phyloP scores from a whole-genome alignment of 306 rosid species.

The Gastrolobium villosum region DNA sequence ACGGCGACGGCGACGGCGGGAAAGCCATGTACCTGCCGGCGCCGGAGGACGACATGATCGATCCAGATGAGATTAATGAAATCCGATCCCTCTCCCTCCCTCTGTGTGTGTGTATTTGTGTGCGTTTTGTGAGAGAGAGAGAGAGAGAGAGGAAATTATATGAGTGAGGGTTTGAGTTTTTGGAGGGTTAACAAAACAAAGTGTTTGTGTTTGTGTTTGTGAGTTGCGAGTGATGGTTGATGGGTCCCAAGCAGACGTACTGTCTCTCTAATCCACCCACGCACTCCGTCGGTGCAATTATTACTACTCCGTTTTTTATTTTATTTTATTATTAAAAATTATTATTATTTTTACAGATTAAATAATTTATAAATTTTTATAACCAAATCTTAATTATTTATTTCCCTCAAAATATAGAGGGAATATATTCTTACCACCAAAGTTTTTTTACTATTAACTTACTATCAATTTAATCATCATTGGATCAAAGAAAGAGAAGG shows the following conservation, averaged over 20 bases:
- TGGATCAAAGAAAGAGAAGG: too few species aligned
- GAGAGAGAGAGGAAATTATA: neutral
- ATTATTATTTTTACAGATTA: too few species aligned
- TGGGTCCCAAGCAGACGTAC: conserved; percentile 22
- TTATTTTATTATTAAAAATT: too few species aligned
- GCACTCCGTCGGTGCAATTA: conserved; percentile 9
- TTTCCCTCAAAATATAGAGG: too few species aligned
- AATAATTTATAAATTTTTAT: too few species aligned
- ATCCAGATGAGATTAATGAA: neutral
- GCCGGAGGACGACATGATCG: conserved; percentile 67
- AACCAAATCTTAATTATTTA: too few species aligned
- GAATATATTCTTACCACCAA: too few species aligned
- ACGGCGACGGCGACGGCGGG: conserved; percentile 91
- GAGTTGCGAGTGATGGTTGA: neutral
- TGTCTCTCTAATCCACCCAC: conserved; percentile 12
- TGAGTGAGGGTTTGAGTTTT: conserved; percentile 15
- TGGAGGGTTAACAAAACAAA: too few species aligned
- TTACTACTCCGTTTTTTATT: neutral
- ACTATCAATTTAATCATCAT: too few species aligned
- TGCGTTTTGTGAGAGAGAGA: neutral
- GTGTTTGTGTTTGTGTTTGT: too few species aligned
- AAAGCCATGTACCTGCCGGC: conserved; percentile 80
- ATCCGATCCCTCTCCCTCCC: neutral
- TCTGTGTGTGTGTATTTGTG: neutral
- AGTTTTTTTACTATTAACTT: too few species aligned